Conservation (phyloP, 116 monocot genomes). For the Iris pallida region DNA sequence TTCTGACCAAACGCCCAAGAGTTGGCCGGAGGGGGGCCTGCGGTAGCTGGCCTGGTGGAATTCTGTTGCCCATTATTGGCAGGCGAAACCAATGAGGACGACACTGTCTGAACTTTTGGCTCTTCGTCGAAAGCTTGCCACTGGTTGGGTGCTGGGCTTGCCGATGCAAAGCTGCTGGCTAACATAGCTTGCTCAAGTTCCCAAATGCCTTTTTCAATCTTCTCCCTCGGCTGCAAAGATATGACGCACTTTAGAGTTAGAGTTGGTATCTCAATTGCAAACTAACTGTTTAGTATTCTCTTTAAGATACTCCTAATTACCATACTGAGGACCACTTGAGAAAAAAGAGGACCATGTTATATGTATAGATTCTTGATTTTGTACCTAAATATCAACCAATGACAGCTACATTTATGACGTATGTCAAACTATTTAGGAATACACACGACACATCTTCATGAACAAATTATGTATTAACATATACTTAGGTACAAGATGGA, state of each 20-base stretch:
- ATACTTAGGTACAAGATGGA: no score
- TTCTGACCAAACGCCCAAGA: no score
- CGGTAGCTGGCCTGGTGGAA: no score
- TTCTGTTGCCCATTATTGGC: no score
- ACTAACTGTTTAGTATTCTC: no score
- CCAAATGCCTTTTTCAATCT: conserved; percentile 9
- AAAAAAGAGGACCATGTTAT: not conserved
- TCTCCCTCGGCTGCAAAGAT: conserved; percentile 18
- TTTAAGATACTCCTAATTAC: no score
- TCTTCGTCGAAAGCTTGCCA: conserved; percentile 18
- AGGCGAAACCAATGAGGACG: no score
- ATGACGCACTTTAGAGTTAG: not conserved
- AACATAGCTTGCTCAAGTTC: conserved; percentile 20
- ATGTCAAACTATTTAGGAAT: not conserved
- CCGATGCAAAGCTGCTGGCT: not conserved
- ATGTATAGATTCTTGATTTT: not conserved
- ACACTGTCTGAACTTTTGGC: conserved; percentile 3
- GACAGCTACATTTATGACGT: not conserved
- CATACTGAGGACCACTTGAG: not conserved
- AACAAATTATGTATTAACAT: not conserved
- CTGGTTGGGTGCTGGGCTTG: conserved; percentile 1
- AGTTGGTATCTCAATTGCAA: not conserved
- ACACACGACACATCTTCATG: no score
- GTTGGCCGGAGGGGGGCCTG: no score
- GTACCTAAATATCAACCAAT: not conserved